phyloP scores from a whole-genome alignment of 2,329 filamentous ascomycete species.

The Fusarium aywerte region DNA sequence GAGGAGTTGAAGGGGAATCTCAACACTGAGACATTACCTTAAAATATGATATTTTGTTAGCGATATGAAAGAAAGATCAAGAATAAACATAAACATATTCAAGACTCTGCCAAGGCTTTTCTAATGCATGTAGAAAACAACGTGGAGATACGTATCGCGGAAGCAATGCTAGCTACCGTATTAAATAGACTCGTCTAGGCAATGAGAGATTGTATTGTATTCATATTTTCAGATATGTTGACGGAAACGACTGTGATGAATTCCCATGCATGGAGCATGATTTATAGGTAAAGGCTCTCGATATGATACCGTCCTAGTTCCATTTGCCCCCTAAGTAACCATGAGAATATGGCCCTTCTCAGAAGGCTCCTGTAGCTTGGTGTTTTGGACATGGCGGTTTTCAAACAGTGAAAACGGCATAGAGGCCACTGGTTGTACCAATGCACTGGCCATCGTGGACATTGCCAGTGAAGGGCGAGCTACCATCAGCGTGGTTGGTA shows the following conservation, averaged over 20 bases:
- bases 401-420: constrained; percentile 9
- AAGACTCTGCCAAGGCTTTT: not conserved
- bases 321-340: not conserved
- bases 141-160: no score
- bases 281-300: not conserved
- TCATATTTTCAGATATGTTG: not conserved
- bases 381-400: not conserved
- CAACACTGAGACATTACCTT: constrained; percentile 52
- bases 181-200: no score
- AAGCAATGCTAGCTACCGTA: not conserved
- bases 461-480: constrained; percentile 3
- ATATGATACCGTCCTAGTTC: not conserved
- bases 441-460: constrained; percentile 7
- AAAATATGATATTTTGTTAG: constrained; percentile 41
- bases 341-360: not conserved
- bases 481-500: not conserved
- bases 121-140: no score
- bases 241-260: not conserved
- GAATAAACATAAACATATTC: not conserved
- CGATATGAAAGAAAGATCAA: not conserved
- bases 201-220: not conserved
- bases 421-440: not conserved
- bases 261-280: not conserved
- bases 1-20: not conserved
- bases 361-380: no score